Evolutionary conservation across 2,329 filamentous ascomycete species (phyloP).

Genomic region (Ascochyta clinopodiicola): DNA sequence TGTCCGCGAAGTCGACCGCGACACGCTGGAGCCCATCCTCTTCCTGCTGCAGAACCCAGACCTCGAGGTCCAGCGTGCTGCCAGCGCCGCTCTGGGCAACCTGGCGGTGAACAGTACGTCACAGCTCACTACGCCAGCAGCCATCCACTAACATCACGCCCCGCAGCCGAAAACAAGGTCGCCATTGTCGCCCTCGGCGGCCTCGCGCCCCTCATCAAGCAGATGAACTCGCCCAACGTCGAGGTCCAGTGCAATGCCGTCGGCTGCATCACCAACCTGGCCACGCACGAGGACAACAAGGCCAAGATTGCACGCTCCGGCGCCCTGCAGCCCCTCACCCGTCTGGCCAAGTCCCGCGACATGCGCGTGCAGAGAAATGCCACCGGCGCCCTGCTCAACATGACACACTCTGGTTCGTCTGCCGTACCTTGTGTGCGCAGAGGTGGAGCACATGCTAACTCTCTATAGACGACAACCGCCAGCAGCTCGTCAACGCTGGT

Average conservation of each 20-base stretch:
- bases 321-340: conserved; percentile 86
- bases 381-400: conserved; percentile 93
- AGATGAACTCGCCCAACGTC: conserved; percentile 98
- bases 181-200: conserved; percentile 92
- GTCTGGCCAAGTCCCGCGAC: conserved; percentile 94
- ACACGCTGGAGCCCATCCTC: conserved; percentile 94
- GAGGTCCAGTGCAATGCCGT: conserved; percentile 99
- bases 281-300: conserved; percentile 99
- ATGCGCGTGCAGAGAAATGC: conserved; percentile 99
- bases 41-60: conserved; percentile 94
- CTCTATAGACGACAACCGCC: conserved; percentile 85
- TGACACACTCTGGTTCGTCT: conserved; percentile 91
- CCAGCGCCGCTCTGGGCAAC: conserved; percentile 94
- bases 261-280: conserved; percentile 97
- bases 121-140: conserved; percentile 7
- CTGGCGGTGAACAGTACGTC: conserved; percentile 89
- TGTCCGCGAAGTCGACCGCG: conserved; percentile 92
- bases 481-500: conserved; percentile 95
- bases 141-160: conserved; percentile 50
- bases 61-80: conserved; percentile 95
- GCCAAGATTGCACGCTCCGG: conserved; percentile 97
- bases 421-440: conserved; percentile 3
- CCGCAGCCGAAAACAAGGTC: conserved; percentile 94
- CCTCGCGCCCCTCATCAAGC: conserved; percentile 87
- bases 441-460: conserved; percentile 25